Percentiles rank a stretch among this genome's conserved stretches.
These are phyloP conservation scores for Tothia fuscella DNA, from an alignment of 2,329 filamentous ascomycete genomes.

Conservation along the genomic window DNA sequence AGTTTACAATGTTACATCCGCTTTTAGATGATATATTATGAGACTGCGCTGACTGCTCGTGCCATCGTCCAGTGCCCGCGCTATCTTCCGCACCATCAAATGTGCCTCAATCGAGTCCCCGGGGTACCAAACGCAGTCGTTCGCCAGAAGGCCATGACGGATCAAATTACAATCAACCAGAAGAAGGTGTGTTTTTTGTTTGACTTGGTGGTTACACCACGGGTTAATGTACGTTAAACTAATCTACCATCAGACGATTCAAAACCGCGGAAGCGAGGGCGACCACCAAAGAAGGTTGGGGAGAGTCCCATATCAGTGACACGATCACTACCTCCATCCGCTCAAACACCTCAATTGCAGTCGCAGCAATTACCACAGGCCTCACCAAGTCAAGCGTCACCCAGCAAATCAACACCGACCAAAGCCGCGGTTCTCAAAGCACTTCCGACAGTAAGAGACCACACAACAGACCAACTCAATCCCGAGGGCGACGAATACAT, in stretches of 20 bases:
- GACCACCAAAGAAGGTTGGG: conserved; percentile 51
- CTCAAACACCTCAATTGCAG: conserved; percentile 43
- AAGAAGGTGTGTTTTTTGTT: conserved; percentile 19
- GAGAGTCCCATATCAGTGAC: conserved; percentile 46
- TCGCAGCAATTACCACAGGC: conserved; percentile 35
- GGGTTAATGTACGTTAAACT: conserved; percentile 2
- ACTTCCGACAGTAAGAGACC: conserved; percentile 86
- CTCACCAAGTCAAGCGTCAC: conserved; percentile 48
- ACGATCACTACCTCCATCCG: conserved; percentile 40
- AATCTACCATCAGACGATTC: conserved; percentile 13
- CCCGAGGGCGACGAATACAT: conserved; percentile 87
- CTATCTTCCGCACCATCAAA: conserved; percentile 14
- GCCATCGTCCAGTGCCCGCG: conserved; percentile 4
- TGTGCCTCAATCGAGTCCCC: conserved; percentile 22
- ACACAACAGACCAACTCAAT: conserved; percentile 91
- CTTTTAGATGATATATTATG: too few relatives aligned
- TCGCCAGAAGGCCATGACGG: conserved; percentile 24
- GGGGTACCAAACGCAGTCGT: conserved; percentile 30
- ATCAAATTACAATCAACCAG: conserved; percentile 23
- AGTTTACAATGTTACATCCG: conserved; percentile 1
- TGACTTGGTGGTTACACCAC: conserved; percentile 1
- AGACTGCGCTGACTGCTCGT: conserved; percentile 5
- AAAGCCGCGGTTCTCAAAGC: conserved; percentile 79
- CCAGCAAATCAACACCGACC: conserved; percentile 69
- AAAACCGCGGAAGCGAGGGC: conserved; percentile 34